Evolutionary conservation across 2,329 filamentous ascomycete species (phyloP).

Genomic region (Colletotrichum trifolii): DNA sequence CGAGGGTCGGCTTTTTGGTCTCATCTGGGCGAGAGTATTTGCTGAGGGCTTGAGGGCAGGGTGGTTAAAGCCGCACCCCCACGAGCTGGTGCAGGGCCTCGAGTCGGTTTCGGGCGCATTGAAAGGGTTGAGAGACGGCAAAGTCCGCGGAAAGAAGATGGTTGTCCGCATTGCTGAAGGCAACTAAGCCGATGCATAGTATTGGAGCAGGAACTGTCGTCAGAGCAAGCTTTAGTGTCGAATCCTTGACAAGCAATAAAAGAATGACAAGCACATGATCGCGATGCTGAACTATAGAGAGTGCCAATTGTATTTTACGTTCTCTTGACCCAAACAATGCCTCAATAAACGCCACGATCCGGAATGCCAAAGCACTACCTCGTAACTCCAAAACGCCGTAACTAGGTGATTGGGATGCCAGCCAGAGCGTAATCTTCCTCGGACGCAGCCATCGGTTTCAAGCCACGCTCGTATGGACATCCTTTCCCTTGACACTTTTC

Average conservation of each 20-base stretch:
- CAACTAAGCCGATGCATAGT: not conserved
- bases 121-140: conserved; percentile 31
- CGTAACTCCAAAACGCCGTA: too few species aligned
- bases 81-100: conserved; percentile 33
- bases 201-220: not conserved
- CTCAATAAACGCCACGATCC: too few species aligned
- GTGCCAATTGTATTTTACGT: too few species aligned
- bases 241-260: too few species aligned
- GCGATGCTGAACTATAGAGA: too few species aligned
- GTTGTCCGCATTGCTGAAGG: conserved; percentile 35
- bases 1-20: conserved; percentile 31
- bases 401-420: too few species aligned
- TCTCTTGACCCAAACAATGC: too few species aligned
- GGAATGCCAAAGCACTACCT: too few species aligned
- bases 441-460: not conserved
- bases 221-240: not conserved
- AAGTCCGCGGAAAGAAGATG: conserved; percentile 38
- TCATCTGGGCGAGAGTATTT: conserved; percentile 33
- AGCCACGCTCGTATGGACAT: conserved; percentile 43
- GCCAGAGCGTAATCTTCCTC: too few species aligned
- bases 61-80: conserved; percentile 38
- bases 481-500: conserved; percentile 68
- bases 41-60: conserved; percentile 33
- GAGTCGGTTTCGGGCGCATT: conserved; percentile 32
- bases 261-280: too few species aligned